phyloP scores from a whole-genome alignment of 257 asterid genomes.

The Solanum sejunctum region DNA sequence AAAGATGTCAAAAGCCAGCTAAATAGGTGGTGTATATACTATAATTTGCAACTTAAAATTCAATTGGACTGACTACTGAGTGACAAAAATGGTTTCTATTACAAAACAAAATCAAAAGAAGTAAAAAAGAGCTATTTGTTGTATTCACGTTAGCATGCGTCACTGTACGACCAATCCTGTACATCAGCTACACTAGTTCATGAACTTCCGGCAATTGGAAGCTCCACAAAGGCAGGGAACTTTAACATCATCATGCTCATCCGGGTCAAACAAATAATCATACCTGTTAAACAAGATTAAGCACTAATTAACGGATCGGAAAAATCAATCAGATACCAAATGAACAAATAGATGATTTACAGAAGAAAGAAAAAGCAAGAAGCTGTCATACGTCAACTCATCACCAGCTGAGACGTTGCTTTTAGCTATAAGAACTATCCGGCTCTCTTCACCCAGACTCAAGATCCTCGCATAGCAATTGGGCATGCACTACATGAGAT shows the following conservation, averaged over 20 bases:
- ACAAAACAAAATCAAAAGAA: background rate
- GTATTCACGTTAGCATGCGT: background rate
- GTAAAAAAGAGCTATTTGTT: background rate
- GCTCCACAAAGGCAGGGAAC: conserved; percentile 81
- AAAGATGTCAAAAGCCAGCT: background rate
- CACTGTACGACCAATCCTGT: conserved; percentile 1
- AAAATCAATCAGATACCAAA: background rate
- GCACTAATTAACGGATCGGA: background rate
- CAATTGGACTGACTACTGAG: background rate
- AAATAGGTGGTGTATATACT: background rate
- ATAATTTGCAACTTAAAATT: background rate
- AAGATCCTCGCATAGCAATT: conserved; percentile 88
- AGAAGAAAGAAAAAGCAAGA: background rate
- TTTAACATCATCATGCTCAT: conserved; percentile 73
- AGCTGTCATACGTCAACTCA: conserved; percentile 64
- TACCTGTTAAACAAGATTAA: conserved; percentile 39
- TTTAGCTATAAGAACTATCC: conserved; percentile 80
- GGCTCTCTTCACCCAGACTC: conserved; percentile 62
- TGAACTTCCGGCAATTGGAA: conserved; percentile 65
- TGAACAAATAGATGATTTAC: background rate
- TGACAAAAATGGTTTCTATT: background rate
- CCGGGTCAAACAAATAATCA: conserved; percentile 83
- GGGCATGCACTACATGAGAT: conserved; percentile 76
- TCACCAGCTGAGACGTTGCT: conserved; percentile 63
- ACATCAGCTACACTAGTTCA: conserved; percentile 39